phyloP scores from a whole-genome alignment of 225 moss, liverwort and hornwort species.

The Straminergon stramineum region DNA sequence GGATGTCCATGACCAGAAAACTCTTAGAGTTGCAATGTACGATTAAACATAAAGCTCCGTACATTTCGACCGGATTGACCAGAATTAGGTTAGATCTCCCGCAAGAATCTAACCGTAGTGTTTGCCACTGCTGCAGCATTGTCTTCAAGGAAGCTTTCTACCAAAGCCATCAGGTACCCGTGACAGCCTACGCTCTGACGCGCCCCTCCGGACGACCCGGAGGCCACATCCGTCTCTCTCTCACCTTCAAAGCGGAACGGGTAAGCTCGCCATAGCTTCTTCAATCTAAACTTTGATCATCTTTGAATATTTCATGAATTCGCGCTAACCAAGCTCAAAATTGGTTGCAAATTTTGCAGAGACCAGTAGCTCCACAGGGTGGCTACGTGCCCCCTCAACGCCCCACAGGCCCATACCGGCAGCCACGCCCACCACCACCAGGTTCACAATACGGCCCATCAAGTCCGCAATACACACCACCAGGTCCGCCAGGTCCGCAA shows the following conservation, averaged over 20 bases:
- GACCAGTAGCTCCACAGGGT: neutral
- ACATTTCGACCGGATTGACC: neutral
- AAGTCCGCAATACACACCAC: neutral
- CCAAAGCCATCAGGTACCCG: slow-evolving; percentile 11
- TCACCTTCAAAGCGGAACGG: slow-evolving; percentile 11
- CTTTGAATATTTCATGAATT: neutral
- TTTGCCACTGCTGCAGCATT: slow-evolving; percentile 9
- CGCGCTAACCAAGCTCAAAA: neutral
- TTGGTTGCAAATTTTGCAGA: neutral
- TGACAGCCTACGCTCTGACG: slow-evolving; percentile 6
- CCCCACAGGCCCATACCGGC: neutral
- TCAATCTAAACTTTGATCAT: neutral
- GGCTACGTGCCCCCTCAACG: neutral
- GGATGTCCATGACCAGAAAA: neutral
- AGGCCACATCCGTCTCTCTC: slow-evolving; percentile 27
- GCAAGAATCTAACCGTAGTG: neutral
- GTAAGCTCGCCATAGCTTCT: slow-evolving; percentile 2
- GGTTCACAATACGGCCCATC: neutral
- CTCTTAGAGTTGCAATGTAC: neutral
- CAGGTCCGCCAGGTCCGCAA: neutral
- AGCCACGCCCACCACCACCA: neutral
- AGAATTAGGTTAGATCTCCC: neutral
- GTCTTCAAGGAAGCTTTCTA: slow-evolving; percentile 21
- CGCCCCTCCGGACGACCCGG: slow-evolving; percentile 29
- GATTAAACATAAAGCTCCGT: neutral